These are phyloP conservation scores for Gloeostereum incarnatum DNA, from an alignment of 768 basidiomycete species.

Conservation along the genomic window DNA sequence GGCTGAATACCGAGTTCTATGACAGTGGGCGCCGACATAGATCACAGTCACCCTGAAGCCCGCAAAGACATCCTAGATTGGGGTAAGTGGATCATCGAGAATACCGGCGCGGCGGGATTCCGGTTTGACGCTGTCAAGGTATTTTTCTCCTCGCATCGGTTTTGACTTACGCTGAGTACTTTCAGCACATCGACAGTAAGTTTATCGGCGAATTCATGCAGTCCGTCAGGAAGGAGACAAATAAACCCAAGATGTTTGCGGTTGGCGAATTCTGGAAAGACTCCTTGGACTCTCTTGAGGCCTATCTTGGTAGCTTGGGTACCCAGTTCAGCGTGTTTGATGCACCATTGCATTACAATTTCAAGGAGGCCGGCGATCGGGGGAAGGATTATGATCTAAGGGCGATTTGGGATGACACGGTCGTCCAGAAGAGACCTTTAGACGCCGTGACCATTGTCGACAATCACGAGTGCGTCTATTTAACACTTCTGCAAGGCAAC, in stretches of 20 bases:
- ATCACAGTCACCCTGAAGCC: slow-evolving; percentile 55
- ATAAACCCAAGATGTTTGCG: slow-evolving; percentile 26
- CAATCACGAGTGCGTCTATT: slow-evolving; percentile 46
- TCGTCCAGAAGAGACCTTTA: slow-evolving; percentile 44
- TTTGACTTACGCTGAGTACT: not conserved
- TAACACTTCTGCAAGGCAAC: too few relatives aligned
- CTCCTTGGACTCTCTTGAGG: slow-evolving; percentile 15
- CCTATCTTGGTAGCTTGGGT: slow-evolving; percentile 13
- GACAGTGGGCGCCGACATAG: slow-evolving; percentile 31
- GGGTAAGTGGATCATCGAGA: slow-evolving; percentile 47
- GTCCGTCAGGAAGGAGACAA: slow-evolving; percentile 23
- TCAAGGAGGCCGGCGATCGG: slow-evolving; percentile 47
- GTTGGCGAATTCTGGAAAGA: slow-evolving; percentile 39
- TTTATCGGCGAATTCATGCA: slow-evolving; percentile 24
- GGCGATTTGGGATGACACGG: slow-evolving; percentile 44
- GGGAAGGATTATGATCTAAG: slow-evolving; percentile 51
- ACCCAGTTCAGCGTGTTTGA: slow-evolving; percentile 52
- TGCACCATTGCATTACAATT: slow-evolving; percentile 56
- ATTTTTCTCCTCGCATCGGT: not conserved
- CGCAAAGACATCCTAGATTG: slow-evolving; percentile 44
- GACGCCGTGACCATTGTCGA: slow-evolving; percentile 66
- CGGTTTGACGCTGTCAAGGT: slow-evolving; percentile 34
- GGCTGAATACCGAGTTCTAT: slow-evolving; percentile 1
- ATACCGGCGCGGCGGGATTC: slow-evolving; percentile 14
- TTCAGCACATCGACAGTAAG: slow-evolving; percentile 20